phyloP scores from a whole-genome alignment of 495 filamentous ascomycete species.

The Trichoderma orchidacearum region DNA sequence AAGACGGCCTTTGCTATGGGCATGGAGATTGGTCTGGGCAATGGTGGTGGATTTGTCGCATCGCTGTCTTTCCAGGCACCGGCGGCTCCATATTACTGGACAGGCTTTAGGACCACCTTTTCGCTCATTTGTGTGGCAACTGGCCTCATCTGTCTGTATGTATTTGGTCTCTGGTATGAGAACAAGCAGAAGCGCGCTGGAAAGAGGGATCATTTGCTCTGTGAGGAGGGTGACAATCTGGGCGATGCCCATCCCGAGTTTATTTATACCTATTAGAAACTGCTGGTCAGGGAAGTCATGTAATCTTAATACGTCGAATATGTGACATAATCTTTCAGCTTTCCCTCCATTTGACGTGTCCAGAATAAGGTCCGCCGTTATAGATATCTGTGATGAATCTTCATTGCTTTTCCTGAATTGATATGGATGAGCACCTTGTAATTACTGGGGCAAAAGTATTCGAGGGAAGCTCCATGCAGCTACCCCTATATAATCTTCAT shows the following conservation, averaged over 20 bases:
- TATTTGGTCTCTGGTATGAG: neutral
- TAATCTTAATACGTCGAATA: neutral
- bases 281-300: neutral
- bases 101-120: neutral
- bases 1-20: constrained; percentile 6
- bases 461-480: no score
- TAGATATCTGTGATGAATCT: no score
- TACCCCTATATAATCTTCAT: no score
- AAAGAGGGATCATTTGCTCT: neutral
- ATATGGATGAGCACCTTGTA: no score
- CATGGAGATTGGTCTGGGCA: constrained; percentile 9
- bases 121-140: neutral
- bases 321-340: no score
- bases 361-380: no score
- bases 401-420: no score
- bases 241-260: neutral
- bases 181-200: neutral
- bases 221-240: neutral
- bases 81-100: neutral
- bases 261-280: neutral
- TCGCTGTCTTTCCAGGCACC: neutral
- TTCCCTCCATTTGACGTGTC: no score
- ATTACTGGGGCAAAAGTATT: no score
- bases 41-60: constrained; percentile 7
- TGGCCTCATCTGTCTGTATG: neutral